Percentiles rank a stretch among this genome's conserved stretches.
Evolutionary conservation across 768 basidiomycete species (phyloP).

Genomic region (Phaffia australis): DNA sequence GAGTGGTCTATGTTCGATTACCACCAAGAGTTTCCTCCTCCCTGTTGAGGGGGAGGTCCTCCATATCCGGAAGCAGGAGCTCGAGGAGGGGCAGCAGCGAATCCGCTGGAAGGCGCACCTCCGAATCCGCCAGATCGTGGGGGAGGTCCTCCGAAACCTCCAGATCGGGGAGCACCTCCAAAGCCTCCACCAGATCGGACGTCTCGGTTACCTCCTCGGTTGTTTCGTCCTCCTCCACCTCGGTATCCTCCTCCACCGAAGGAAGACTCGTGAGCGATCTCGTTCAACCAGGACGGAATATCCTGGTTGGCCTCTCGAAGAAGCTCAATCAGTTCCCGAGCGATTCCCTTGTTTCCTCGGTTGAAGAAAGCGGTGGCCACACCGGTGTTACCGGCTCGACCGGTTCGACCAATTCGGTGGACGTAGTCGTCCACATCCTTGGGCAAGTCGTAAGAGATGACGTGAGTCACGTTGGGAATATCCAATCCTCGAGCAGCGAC

Average conservation of each 20-base stretch:
- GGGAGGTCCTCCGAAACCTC: constrained; percentile 9
- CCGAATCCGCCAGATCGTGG: constrained; percentile 1
- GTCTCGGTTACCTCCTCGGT: constrained; percentile 42
- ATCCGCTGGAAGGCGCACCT: constrained; percentile 4
- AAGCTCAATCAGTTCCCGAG: constrained; percentile 80
- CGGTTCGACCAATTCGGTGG: constrained; percentile 41
- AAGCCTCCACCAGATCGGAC: constrained; percentile 14
- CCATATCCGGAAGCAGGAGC: constrained; percentile 11
- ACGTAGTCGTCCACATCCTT: constrained; percentile 99
- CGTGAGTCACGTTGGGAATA: constrained; percentile 98
- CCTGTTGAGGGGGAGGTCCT: constrained; percentile 14
- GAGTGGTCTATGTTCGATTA: no score
- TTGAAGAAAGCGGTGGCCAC: constrained; percentile 78
- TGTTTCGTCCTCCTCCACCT: constrained; percentile 36
- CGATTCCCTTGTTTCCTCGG: constrained; percentile 83
- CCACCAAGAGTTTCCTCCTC: constrained; percentile 19
- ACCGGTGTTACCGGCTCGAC: constrained; percentile 97
- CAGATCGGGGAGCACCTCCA: constrained; percentile 1
- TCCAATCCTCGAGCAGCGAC: constrained; percentile 98
- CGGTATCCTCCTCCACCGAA: constrained; percentile 54
- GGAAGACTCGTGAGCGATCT: constrained; percentile 59
- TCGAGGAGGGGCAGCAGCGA: neutral
- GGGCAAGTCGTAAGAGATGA: constrained; percentile 73
- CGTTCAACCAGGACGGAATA: constrained; percentile 80
- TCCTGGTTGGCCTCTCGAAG: constrained; percentile 94